phyloP scores from a whole-genome alignment of 2,329 filamentous ascomycete genomes.

The Talaromyces sp. region DNA sequence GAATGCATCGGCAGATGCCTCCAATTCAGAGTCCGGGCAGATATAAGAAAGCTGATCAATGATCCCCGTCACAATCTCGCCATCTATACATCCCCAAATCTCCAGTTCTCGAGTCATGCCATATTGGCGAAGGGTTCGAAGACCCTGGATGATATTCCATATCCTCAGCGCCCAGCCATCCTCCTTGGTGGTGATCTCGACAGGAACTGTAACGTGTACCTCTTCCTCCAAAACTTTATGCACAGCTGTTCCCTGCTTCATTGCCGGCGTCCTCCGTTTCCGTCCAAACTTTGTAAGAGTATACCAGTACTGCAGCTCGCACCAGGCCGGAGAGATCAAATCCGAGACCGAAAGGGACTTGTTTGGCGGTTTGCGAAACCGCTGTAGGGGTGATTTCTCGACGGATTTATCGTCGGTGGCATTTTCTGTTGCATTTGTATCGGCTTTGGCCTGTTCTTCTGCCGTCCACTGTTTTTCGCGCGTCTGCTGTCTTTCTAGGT shows the following conservation, averaged over 20 bases:
- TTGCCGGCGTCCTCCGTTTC: conserved; percentile 70
- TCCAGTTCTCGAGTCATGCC: conserved; percentile 71
- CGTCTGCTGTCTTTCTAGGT: conserved; percentile 23
- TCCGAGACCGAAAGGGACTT: conserved; percentile 85
- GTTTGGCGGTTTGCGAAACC: conserved; percentile 70
- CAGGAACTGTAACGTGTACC: conserved; percentile 68
- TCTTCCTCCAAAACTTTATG: conserved; percentile 82
- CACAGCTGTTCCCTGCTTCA: conserved; percentile 74
- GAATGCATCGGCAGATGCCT: conserved; percentile 50
- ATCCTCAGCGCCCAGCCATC: conserved; percentile 76
- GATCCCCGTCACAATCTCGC: conserved; percentile 77
- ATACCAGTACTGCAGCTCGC: conserved; percentile 90
- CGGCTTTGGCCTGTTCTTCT: neutral
- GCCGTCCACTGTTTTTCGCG: conserved; percentile 22
- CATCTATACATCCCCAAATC: conserved; percentile 79
- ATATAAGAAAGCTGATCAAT: conserved; percentile 79
- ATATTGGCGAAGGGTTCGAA: conserved; percentile 65
- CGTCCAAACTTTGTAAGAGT: conserved; percentile 70
- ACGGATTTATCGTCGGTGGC: neutral
- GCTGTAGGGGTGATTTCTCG: conserved; percentile 59
- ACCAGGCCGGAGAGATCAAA: conserved; percentile 85
- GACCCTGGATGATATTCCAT: conserved; percentile 86
- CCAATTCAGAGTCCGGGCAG: conserved; percentile 67
- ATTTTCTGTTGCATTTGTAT: neutral
- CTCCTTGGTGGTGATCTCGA: conserved; percentile 68